Base-by-base conservation (phyloP, 768 basidiomycete species). In the Termitomyces bulborhizus region DNA sequence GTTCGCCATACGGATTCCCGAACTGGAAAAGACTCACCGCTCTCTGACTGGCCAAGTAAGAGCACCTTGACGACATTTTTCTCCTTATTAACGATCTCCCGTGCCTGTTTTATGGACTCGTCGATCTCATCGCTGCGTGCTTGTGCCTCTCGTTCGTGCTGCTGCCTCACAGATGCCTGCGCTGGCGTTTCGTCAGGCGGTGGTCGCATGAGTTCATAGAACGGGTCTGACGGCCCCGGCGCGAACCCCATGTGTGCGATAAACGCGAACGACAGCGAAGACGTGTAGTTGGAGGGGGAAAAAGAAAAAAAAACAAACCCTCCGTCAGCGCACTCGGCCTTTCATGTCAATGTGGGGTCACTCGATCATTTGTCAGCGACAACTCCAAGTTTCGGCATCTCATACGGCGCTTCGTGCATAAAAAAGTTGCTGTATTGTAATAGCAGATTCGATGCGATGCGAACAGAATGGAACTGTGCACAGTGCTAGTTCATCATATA, bases 1-100 rank as follows among this genome's bases (percentile, higher is more conserved):
- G n/a, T n/a, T n/a, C n/a, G n/a, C n/a, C n/a, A n/a, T n/a, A 18
- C 27, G 15, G 7, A 45, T 15, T 9, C 18, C 3, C 5, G 16
- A 21, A 21, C 21, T 21, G 6, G 16, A 9, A 37, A 29, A 21
- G 21, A 70, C 81, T 68, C 57, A 83, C 84, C 84, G 55, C 82
- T 84, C 67, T 84, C 84, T 37, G 82, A 76, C 62, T 85, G 84
- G 29, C 85, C 85, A n/a, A 86, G 69, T 3, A 87, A 60, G 1
- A 87, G 66, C 37, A 87, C 71, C 60, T 81, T 85, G 51, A 85
- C 71, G 24, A 79, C 67, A 58, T 73, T 71, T 53, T 71, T 74
- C 46, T 76, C 70, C 59, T 73, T 78, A 67, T 73, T 81, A 42
- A 73, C 68, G 1, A 63, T 68, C 2, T 61, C 72, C 24, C 69